Evolutionary conservation across 352 stramenopile species (phyloP), one percentile per base, ranked within the genome.

Genomic region (Phytophthora agathidicida): DNA sequence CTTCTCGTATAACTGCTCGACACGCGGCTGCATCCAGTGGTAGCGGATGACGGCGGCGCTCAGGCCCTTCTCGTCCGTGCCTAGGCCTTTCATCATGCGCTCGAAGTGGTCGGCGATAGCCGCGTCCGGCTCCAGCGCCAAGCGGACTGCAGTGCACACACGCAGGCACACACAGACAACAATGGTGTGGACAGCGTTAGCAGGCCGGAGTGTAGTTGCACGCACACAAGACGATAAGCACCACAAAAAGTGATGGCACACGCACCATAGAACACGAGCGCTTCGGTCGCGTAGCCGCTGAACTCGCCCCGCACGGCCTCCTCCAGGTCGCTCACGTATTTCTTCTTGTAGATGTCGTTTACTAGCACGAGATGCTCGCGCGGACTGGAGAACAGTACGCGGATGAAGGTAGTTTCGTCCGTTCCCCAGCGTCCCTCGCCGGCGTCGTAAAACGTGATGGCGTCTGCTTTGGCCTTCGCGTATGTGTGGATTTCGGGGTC

Each of bases 371-470:
- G 27, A 55, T 89, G 77, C 52, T 91, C 56, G 20, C 75, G 67
- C 22, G 79, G 79, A 35, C 80, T 88, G 11, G 75, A 74, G 53
- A 88, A 78, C 16, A 89, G 39, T 45, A 87, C 73, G 17, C 73
- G 76, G 28, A 83, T 62, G 60, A 92, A 92, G 2, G 73, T 71
- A 19, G 68, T 76, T 43, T 93, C 83, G 23, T 91, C 83, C 20
- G 83, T 93, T 24, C 81, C 81, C 83, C 76, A 90, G 47, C 80
- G 83, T 30, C 81, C 81, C 58, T 91, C 68, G 13, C 83, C 83
- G 7, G 81, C 81, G 28, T 89, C 77, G 67, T 89, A 90, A 22
- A 93, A 66, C 39, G 68, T 72, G 37, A 86, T 67, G 26, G 81
- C 81, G 39, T 91, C 69, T 11, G 70, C 38, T 33, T 89, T 72